Evolutionary conservation across 768 basidiomycete genomes (phyloP).

Genomic region (Serendipita indica): DNA sequence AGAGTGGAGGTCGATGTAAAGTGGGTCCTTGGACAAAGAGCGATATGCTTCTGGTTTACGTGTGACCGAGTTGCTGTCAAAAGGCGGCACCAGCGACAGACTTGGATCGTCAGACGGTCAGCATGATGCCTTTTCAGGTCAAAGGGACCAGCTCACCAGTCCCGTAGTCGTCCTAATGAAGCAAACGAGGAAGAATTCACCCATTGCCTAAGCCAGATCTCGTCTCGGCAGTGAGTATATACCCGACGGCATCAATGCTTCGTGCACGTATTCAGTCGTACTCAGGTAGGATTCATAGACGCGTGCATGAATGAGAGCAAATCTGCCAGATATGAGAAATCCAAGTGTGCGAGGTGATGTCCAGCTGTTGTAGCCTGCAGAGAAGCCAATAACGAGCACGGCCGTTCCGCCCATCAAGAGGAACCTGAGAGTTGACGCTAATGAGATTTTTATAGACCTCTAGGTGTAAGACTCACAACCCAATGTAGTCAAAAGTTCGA

Average conservation of each 20-base stretch:
- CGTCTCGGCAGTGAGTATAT: constrained; percentile 43
- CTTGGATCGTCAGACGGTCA: constrained; percentile 28
- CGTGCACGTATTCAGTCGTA: constrained; percentile 30
- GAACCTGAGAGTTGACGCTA: constrained; percentile 30
- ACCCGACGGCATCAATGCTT: constrained; percentile 52
- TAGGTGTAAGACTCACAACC: constrained; percentile 40
- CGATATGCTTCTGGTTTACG: constrained; percentile 35
- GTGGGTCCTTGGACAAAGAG: constrained; percentile 26
- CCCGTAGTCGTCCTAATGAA: constrained; percentile 78
- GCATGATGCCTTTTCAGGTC: too few species aligned
- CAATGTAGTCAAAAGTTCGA: constrained; percentile 56
- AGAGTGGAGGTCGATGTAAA: constrained; percentile 40
- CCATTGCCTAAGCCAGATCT: constrained; percentile 63
- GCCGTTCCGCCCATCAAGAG: constrained; percentile 64
- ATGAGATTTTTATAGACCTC: constrained; percentile 13
- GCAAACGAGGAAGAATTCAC: constrained; percentile 74
- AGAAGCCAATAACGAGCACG: constrained; percentile 63
- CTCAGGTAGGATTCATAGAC: constrained; percentile 41
- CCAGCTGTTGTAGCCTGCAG: constrained; percentile 56
- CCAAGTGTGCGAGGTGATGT: constrained; percentile 41
- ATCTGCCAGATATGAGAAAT: constrained; percentile 40
- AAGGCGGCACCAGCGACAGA: constrained; percentile 65
- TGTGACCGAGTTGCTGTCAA: constrained; percentile 33
- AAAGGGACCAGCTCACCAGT: constrained; percentile 56
- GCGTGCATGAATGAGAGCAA: constrained; percentile 42